These are phyloP conservation scores for Colletotrichum orchidophilum DNA, from an alignment of 2,329 filamentous ascomycete species.

Conservation along the genomic window DNA sequence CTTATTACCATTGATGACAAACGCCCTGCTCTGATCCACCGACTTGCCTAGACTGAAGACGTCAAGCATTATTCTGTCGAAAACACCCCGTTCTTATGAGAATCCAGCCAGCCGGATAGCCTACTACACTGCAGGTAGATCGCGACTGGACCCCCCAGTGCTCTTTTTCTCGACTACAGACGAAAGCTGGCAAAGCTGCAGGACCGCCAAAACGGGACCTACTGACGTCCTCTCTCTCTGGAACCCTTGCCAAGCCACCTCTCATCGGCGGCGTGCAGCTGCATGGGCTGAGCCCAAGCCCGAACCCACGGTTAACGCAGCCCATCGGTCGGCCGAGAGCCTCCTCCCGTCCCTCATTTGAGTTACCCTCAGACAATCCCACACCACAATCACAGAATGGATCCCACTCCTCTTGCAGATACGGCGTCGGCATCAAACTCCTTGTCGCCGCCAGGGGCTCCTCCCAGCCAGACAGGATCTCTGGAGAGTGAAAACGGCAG, in stretches of 20 bases:
- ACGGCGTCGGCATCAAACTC: constrained; percentile 11
- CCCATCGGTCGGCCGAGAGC: constrained; percentile 12
- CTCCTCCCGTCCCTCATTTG: constrained; percentile 9
- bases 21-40: not conserved
- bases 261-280: constrained; percentile 10
- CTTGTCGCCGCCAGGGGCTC: not conserved
- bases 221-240: not conserved
- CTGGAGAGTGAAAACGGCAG: constrained; percentile 8
- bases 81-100: not conserved
- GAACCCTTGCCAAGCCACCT: constrained; percentile 7
- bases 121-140: not conserved
- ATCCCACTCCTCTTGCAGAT: constrained; percentile 23
- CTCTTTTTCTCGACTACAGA: not conserved
- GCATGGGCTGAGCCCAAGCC: constrained; percentile 1
- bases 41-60: not conserved
- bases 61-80: not conserved
- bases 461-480: constrained; percentile 9
- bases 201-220: not conserved
- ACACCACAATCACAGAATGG: constrained; percentile 9
- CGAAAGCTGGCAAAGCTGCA: not conserved
- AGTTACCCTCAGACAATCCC: constrained; percentile 17
- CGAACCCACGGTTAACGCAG: not conserved
- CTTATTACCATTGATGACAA: constrained; percentile 10
- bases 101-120: not conserved
- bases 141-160: not conserved